Evolutionary conservation across 257 asterid genomes (phyloP).

Genomic region (Scutellaria minor): DNA sequence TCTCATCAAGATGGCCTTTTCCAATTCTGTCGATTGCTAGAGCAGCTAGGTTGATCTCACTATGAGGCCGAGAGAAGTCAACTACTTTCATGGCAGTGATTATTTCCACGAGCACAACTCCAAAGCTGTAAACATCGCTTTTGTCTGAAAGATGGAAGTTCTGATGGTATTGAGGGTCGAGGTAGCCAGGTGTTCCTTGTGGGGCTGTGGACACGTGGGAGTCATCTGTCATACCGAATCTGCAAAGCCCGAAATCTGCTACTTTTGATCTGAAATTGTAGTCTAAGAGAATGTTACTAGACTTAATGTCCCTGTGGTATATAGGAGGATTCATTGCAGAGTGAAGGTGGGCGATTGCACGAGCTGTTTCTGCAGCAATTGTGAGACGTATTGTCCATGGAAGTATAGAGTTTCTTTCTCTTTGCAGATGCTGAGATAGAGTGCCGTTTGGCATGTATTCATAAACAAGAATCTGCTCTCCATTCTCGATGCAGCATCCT

Average conservation of each 20-base stretch:
- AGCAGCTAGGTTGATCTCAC: slow-evolving; percentile 84
- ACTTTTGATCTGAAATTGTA: slow-evolving; percentile 77
- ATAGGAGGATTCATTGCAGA: slow-evolving; percentile 81
- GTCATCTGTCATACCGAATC: slow-evolving; percentile 88
- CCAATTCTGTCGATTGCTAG: slow-evolving; percentile 84
- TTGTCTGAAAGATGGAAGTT: slow-evolving; percentile 94
- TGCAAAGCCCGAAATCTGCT: slow-evolving; percentile 91
- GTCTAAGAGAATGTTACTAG: slow-evolving; percentile 82
- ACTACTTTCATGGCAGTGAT: slow-evolving; percentile 81
- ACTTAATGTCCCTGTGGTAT: slow-evolving; percentile 86
- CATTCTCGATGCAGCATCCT: slow-evolving; percentile 89
- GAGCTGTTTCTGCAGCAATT: slow-evolving; percentile 88
- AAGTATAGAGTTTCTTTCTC: slow-evolving; percentile 63
- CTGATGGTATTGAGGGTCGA: slow-evolving; percentile 95
- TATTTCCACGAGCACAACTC: slow-evolving; percentile 95
- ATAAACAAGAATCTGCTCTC: slow-evolving; percentile 86
- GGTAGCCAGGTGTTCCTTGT: slow-evolving; percentile 95
- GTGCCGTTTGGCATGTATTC: slow-evolving; percentile 94
- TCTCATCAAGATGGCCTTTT: slow-evolving; percentile 83
- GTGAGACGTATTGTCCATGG: slow-evolving; percentile 90
- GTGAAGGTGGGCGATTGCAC: slow-evolving; percentile 87
- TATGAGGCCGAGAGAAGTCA: slow-evolving; percentile 81
- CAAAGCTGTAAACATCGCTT: slow-evolving; percentile 95
- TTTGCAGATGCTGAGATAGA: slow-evolving; percentile 79
- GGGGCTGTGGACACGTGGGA: slow-evolving; percentile 97